Percentiles rank a stretch among this genome's conserved stretches.
Conservation (phyloP, 225 moss, liverwort and hornwort species). For the Antitrichia curtipendula region DNA sequence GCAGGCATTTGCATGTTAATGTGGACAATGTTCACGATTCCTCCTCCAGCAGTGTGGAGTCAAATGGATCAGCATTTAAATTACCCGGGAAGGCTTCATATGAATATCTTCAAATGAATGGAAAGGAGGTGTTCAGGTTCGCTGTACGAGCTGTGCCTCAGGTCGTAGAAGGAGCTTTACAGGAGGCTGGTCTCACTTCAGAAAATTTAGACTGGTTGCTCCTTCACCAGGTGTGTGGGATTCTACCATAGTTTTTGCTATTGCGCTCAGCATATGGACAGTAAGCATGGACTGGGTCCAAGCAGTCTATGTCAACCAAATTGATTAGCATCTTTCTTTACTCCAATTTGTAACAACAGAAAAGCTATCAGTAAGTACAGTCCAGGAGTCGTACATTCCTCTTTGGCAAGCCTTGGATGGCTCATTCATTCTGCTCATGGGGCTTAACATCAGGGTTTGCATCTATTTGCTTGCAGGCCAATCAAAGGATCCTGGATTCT, state of each 20-base stretch:
- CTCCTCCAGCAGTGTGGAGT: slow-evolving; percentile 35
- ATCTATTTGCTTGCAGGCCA: slow-evolving; percentile 48
- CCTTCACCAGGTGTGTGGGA: slow-evolving; percentile 67
- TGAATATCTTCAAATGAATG: slow-evolving; percentile 81
- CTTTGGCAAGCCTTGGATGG: not conserved
- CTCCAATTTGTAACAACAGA: not conserved
- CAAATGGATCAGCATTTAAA: slow-evolving; percentile 35
- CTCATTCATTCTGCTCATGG: not conserved
- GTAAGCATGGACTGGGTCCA: not conserved
- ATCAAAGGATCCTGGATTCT: slow-evolving; percentile 91
- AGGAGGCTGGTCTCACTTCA: slow-evolving; percentile 79
- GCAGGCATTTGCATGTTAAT: slow-evolving; percentile 80
- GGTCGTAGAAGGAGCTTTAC: slow-evolving; percentile 81
- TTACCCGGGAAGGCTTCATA: slow-evolving; percentile 51
- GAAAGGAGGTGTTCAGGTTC: slow-evolving; percentile 90
- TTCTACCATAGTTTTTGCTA: not conserved
- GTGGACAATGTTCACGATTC: slow-evolving; percentile 23
- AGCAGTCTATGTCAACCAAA: not conserved
- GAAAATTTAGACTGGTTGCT: slow-evolving; percentile 88
- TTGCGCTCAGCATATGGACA: not conserved
- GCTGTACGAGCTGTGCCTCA: slow-evolving; percentile 84
- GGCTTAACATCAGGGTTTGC: not conserved
- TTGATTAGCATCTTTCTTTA: not conserved
- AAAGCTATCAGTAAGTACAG: not conserved
- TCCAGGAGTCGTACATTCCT: not conserved